A percentile compares a stretch with the other conserved stretches of the same genome.
Evolutionary conservation across 192 early-diverging fungal species (phyloP).

Genomic region (Phlyctochytrium arcticum): DNA sequence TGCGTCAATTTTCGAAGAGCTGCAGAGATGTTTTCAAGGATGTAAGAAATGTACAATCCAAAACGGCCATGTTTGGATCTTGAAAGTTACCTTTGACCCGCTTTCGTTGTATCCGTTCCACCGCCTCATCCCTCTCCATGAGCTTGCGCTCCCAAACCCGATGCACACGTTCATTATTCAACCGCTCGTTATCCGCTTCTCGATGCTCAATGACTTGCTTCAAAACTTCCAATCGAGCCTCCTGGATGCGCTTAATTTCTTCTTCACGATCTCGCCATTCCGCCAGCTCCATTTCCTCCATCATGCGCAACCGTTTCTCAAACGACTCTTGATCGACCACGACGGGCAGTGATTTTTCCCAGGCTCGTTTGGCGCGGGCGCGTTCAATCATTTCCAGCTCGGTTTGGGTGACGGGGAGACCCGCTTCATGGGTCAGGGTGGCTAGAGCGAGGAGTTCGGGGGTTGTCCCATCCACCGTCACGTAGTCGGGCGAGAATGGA

Average conservation of each 20-base stretch:
- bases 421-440: constrained; percentile 49
- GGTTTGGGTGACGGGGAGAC: constrained; percentile 49
- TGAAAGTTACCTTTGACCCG: constrained; percentile 39
- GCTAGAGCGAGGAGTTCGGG: constrained; percentile 58
- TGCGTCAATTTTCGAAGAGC: constrained; percentile 49
- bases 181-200: constrained; percentile 47
- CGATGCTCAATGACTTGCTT: constrained; percentile 48
- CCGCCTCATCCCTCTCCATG: constrained; percentile 44
- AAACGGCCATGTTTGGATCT: no score
- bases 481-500: constrained; percentile 60
- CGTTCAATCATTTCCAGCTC: constrained; percentile 64
- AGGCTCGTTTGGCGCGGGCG: constrained; percentile 53
- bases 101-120: constrained; percentile 45
- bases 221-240: constrained; percentile 47
- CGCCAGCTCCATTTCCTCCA: constrained; percentile 61
- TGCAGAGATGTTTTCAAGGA: neutral
- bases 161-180: constrained; percentile 43
- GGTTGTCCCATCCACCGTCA: constrained; percentile 22
- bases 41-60: no score
- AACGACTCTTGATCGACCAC: constrained; percentile 54
- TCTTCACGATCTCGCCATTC: constrained; percentile 60
- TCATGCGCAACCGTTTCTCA: constrained; percentile 54
- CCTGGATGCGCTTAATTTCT: constrained; percentile 52
- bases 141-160: constrained; percentile 58
- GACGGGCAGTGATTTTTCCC: constrained; percentile 52